Conservation (phyloP, 371 early-diverging fungal genomes). For the Funneliformis caledonium region DNA sequence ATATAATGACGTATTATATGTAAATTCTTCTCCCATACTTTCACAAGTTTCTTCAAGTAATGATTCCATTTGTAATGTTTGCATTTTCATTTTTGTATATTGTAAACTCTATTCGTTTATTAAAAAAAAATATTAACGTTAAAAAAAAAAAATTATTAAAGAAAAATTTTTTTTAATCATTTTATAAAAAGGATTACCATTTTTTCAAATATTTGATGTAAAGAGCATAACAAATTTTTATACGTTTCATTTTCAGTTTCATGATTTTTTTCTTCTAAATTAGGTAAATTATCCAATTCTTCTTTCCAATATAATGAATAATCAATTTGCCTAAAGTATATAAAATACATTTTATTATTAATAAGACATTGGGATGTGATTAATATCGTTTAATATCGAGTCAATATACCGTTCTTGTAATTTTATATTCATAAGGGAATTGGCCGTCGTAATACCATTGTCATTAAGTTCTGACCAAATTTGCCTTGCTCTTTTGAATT, state of each 20-base stretch:
- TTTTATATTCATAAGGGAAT: conserved; percentile 29
- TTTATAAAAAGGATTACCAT: conserved; percentile 14
- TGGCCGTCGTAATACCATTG: conserved; percentile 22
- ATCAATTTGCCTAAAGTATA: background rate
- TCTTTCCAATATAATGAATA: background rate
- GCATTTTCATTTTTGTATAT: conserved; percentile 19
- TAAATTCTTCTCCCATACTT: conserved; percentile 25
- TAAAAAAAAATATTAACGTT: background rate
- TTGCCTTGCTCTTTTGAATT: conserved; percentile 15
- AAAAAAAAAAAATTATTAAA: background rate
- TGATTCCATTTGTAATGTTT: conserved; percentile 22
- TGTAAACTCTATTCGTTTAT: background rate
- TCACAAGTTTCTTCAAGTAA: conserved; percentile 25
- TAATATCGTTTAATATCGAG: background rate
- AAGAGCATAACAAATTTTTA: background rate
- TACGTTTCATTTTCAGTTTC: background rate
- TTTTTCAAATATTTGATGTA: conserved; percentile 26
- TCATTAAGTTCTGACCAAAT: conserved; percentile 35
- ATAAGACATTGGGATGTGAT: background rate
- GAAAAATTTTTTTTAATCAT: background rate
- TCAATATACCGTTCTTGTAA: conserved; percentile 32
- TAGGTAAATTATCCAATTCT: background rate
- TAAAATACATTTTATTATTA: background rate
- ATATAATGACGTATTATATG: conserved; percentile 17
- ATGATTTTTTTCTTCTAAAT: conserved; percentile 12